These are phyloP conservation scores for Boletus sp. DNA, from an alignment of 768 basidiomycete genomes.

Conservation along the genomic window DNA sequence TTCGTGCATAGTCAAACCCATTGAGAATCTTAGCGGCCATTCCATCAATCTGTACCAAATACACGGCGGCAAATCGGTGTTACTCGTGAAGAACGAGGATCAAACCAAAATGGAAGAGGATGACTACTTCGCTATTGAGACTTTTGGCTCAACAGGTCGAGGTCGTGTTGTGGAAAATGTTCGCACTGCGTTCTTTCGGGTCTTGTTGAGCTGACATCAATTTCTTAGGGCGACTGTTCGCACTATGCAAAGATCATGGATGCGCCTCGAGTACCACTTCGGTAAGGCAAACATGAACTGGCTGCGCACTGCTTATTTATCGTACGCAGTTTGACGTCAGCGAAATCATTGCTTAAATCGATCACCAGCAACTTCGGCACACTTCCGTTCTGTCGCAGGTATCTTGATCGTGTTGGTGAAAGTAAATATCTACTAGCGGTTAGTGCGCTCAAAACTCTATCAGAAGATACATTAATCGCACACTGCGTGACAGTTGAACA, in stretches of 20 bases:
- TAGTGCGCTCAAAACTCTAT: constrained; percentile 21
- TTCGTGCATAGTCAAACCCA: constrained; percentile 75
- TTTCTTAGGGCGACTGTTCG: constrained; percentile 78
- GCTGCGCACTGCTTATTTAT: background rate
- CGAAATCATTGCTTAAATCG: constrained; percentile 79
- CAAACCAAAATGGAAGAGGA: constrained; percentile 99
- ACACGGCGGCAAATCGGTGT: constrained; percentile 90
- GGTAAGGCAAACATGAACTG: constrained; percentile 45
- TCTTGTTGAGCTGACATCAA: background rate
- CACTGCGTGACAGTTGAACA: constrained; percentile 61
- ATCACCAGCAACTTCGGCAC: constrained; percentile 95
- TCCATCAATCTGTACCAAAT: constrained; percentile 89
- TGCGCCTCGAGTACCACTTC: constrained; percentile 69
- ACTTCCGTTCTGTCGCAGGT: constrained; percentile 91
- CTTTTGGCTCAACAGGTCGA: constrained; percentile 95
- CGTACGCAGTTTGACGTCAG: constrained; percentile 69
- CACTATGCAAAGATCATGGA: constrained; percentile 82
- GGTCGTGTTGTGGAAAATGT: constrained; percentile 86
- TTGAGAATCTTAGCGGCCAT: constrained; percentile 93
- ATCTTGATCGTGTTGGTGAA: constrained; percentile 90
- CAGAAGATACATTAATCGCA: background rate
- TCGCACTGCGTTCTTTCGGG: constrained; percentile 16
- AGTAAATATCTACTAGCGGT: constrained; percentile 92
- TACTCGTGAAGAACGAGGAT: constrained; percentile 86
- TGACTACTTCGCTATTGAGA: constrained; percentile 98